Base-by-base conservation (phyloP, 1,284 basidiomycete genomes). In the Apiotrichum laibachii region DNA sequence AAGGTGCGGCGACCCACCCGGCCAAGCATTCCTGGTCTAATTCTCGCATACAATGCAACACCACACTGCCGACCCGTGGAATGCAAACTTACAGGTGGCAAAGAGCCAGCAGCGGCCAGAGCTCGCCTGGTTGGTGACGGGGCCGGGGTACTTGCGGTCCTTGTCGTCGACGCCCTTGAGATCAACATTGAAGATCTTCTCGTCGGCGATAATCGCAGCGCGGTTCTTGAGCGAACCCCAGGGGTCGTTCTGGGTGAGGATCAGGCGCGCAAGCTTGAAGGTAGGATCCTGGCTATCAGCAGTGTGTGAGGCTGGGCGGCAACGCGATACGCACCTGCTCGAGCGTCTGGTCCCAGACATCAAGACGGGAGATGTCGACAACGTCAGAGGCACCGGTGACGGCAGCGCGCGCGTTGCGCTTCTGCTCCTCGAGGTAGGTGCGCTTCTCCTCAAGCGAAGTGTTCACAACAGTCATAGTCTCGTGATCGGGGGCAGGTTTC, bases 21-120 rank as follows among this genome's bases (percentile, higher is more conserved):
- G 10, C 37, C 34, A 35, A n/a, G n/a, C n/a, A n/a, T n/a, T n/a
- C n/a, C n/a, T n/a, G n/a, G n/a, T n/a, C n/a, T n/a, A n/a, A n/a
- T n/a, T n/a, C n/a, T n/a, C n/a, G n/a, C n/a, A n/a, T n/a, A n/a
- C n/a, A n/a, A n/a, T n/a, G 34, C 7, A 35, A 13, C 34, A 35
- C 13, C 34, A 45, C 34, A 5, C 11, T 5, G 7, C 8, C 4
- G 11, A 35, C 7, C 45, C 12, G 34, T 33, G 7, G 39, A 5
- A 8, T n/a, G 21, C 22, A 21, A 3, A 73, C 72, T 65, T 62
- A 71, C 89, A 92, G 5, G 90, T 88, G 1, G 91, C 90, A 73
- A 95, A 95, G 16, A 95, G 82, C 92, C 92, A 96, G 80, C 92
- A 96, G 44, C 92, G 82, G 0, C 92, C 92, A 43, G 86, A 88